Evolutionary conservation across 2,329 filamentous ascomycete genomes (phyloP).

Genomic region (Leptographium wingfieldii): DNA sequence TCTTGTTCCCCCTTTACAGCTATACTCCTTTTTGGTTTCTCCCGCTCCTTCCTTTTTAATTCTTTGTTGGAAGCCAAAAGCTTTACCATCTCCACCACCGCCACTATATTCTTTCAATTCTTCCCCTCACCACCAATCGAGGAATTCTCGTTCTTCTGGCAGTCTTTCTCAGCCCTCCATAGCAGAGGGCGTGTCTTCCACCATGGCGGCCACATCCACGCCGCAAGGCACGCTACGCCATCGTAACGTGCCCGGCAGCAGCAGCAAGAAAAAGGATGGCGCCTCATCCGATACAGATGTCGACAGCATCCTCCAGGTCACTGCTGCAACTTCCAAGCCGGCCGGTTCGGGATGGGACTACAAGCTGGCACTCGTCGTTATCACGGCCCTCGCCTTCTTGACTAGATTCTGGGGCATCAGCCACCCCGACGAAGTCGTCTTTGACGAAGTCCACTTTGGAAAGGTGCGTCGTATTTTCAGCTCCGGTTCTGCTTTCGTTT

Average conservation of each 20-base stretch:
- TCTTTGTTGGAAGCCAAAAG: neutral
- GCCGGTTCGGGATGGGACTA: slow-evolving; percentile 65
- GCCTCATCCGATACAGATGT: slow-evolving; percentile 31
- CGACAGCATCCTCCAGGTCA: slow-evolving; percentile 34
- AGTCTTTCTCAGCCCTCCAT: neutral
- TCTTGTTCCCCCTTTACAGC: neutral
- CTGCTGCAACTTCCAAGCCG: slow-evolving; percentile 20
- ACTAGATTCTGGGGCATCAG: slow-evolving; percentile 94
- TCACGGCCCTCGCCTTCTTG: slow-evolving; percentile 74
- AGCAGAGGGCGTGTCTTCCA: neutral
- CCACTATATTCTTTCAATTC: neutral
- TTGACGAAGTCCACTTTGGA: slow-evolving; percentile 98
- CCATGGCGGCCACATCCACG: slow-evolving; percentile 25
- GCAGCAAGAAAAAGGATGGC: slow-evolving; percentile 36
- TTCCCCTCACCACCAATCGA: neutral
- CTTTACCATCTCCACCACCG: neutral
- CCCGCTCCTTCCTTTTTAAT: neutral
- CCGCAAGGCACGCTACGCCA: slow-evolving; percentile 48
- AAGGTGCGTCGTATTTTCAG: slow-evolving; percentile 51
- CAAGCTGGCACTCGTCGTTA: slow-evolving; percentile 60
- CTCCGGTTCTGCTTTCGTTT: neutral
- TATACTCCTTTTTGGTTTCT: neutral
- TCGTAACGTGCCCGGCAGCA: slow-evolving; percentile 32
- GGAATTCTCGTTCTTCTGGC: neutral
- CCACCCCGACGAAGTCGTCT: slow-evolving; percentile 93